phyloP scores from a whole-genome alignment of 1,284 basidiomycete species.

The Ganoderma leucocontextum region DNA sequence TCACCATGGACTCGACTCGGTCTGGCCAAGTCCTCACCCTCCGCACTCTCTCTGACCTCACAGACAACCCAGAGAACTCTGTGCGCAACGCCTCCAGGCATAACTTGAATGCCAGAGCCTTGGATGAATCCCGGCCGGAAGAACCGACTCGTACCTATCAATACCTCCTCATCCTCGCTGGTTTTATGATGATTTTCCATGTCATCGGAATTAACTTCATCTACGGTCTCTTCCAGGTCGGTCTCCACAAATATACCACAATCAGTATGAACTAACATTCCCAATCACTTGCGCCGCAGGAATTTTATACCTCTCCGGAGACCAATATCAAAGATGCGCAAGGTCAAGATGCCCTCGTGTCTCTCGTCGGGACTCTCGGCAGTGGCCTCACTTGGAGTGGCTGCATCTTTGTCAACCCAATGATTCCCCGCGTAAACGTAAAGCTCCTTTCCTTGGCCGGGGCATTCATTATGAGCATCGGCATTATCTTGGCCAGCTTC shows the following conservation, averaged over 20 bases:
- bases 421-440: conserved; percentile 47
- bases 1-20: conserved; percentile 19
- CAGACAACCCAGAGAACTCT: neutral
- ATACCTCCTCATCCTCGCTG: conserved; percentile 46
- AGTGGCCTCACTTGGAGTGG: conserved; percentile 57
- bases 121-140: neutral
- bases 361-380: conserved; percentile 53
- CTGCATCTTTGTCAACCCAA: conserved; percentile 52
- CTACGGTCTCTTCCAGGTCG: conserved; percentile 49
- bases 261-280: neutral
- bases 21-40: conserved; percentile 20
- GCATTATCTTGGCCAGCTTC: conserved; percentile 39
- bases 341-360: conserved; percentile 51
- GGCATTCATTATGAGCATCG: conserved; percentile 51
- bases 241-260: neutral
- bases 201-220: conserved; percentile 53
- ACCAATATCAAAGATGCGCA: conserved; percentile 47
- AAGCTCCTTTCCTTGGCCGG: conserved; percentile 49
- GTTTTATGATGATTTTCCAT: conserved; percentile 55
- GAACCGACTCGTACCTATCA: conserved; percentile 34
- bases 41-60: conserved; percentile 19
- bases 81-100: neutral
- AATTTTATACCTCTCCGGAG: conserved; percentile 51
- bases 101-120: neutral
- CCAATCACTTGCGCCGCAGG: conserved; percentile 36